Evolutionary conservation across 176 grass and related monocot species (phyloP).

Genomic region (Hsuehochloa calcarea): DNA sequence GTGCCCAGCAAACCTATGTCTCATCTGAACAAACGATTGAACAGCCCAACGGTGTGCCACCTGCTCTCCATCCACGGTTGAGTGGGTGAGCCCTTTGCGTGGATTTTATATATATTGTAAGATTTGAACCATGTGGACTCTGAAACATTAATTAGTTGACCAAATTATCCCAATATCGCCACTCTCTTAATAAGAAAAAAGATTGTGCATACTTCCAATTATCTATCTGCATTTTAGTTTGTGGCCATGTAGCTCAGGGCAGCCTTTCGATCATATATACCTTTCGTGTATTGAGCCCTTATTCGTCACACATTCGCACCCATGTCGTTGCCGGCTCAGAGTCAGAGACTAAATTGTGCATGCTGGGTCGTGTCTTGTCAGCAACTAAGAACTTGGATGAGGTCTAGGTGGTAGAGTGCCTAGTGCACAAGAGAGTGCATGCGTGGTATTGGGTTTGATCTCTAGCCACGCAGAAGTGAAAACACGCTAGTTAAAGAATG

Average conservation of each 20-base stretch:
- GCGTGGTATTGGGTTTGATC: neutral
- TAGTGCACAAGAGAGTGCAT: neutral
- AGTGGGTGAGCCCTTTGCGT: too few species aligned
- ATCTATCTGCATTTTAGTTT: neutral
- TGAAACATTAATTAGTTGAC: too few species aligned
- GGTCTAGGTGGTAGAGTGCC: neutral
- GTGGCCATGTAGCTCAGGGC: neutral
- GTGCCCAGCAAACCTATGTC: neutral
- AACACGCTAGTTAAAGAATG: neutral
- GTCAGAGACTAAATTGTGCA: neutral
- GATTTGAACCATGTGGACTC: too few species aligned
- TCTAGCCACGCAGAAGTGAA: neutral
- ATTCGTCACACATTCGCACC: too few species aligned
- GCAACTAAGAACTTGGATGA: neutral
- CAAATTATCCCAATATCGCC: too few species aligned
- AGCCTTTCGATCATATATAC: too few species aligned
- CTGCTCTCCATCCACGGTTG: too few species aligned
- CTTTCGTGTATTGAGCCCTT: too few species aligned
- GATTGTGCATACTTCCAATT: too few species aligned
- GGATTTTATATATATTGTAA: too few species aligned
- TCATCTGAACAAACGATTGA: neutral
- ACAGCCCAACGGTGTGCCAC: too few species aligned
- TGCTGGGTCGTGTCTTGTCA: neutral
- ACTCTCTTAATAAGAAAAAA: neutral
- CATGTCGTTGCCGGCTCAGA: too few species aligned